Conservation (phyloP, 2,329 filamentous ascomycete genomes). For the Nakataea oryzae region DNA sequence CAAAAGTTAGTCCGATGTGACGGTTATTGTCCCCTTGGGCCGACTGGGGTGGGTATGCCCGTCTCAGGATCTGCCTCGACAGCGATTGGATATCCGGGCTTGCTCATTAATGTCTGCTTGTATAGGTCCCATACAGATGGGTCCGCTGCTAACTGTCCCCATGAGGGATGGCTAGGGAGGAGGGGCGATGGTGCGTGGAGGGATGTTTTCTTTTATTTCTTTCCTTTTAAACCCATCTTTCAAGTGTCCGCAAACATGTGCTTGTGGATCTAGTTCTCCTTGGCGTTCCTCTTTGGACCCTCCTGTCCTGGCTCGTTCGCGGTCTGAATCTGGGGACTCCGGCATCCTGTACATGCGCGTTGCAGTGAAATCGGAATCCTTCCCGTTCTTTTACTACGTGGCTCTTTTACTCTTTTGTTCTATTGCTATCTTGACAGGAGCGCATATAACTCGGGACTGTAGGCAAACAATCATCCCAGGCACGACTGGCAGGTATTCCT, state of each 20-base stretch:
- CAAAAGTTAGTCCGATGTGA: background rate
- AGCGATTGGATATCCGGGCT: background rate
- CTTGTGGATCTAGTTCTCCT: background rate
- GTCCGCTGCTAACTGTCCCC: background rate
- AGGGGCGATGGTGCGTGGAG: no score
- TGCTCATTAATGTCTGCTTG: background rate
- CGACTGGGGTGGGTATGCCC: background rate
- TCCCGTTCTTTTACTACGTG: background rate
- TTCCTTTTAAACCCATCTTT: no score
- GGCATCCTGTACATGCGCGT: background rate
- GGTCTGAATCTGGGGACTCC: no score
- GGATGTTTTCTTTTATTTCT: background rate
- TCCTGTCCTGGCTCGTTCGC: background rate
- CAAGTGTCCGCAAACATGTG: background rate
- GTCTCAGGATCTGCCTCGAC: background rate
- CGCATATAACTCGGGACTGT: background rate
- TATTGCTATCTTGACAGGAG: background rate
- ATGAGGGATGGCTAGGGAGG: background rate
- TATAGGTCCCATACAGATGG: background rate
- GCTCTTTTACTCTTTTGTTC: no score
- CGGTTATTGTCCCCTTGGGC: background rate
- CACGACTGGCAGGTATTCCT: background rate
- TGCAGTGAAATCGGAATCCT: background rate
- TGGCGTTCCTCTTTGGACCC: background rate
- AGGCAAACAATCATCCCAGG: background rate